These are phyloP conservation scores for Cymodocea nodosa DNA, from an alignment of 116 monocot species.

Conservation along the genomic window DNA sequence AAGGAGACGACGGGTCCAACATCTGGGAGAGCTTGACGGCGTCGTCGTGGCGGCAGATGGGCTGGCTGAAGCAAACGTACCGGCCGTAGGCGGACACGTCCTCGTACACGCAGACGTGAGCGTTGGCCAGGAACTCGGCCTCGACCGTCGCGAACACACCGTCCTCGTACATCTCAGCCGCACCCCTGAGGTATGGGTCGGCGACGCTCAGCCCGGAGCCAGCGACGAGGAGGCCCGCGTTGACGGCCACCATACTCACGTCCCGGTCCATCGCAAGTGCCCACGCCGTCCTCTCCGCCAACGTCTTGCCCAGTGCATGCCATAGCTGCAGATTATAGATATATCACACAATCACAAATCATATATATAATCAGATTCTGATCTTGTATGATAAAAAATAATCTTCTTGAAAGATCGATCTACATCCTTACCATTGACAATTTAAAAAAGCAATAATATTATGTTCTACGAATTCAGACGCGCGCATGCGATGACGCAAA, in stretches of 20 bases:
- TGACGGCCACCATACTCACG: conserved; percentile 51
- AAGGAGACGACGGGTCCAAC: conserved; percentile 3
- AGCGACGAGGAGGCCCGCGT: conserved; percentile 20
- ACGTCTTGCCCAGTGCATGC: conserved; percentile 76
- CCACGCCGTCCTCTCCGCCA: conserved; percentile 91
- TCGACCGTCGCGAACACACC: conserved; percentile 83
- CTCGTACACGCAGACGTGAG: conserved; percentile 64
- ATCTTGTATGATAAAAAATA: too few species aligned
- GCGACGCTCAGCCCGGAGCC: conserved; percentile 26
- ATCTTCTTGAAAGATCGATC: too few species aligned
- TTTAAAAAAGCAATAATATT: too few species aligned
- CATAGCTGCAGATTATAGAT: conserved; percentile 40
- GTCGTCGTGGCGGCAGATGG: conserved; percentile 55
- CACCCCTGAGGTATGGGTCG: conserved; percentile 57
- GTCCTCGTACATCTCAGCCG: conserved; percentile 79
- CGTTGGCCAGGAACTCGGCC: conserved; percentile 42
- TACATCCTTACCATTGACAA: too few species aligned
- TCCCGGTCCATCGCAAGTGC: conserved; percentile 83
- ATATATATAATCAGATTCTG: too few species aligned
- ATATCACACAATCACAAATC: too few species aligned
- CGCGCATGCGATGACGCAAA: too few species aligned
- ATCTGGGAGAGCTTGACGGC: conserved; percentile 43
- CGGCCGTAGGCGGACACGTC: conserved; percentile 55
- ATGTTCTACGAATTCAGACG: too few species aligned
- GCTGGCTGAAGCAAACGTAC: conserved; percentile 72